Percentiles rank a stretch among this genome's conserved stretches.
These are phyloP conservation scores for Vitis riparia DNA, from an alignment of 164 flowering plant species.

Conservation along the genomic window DNA sequence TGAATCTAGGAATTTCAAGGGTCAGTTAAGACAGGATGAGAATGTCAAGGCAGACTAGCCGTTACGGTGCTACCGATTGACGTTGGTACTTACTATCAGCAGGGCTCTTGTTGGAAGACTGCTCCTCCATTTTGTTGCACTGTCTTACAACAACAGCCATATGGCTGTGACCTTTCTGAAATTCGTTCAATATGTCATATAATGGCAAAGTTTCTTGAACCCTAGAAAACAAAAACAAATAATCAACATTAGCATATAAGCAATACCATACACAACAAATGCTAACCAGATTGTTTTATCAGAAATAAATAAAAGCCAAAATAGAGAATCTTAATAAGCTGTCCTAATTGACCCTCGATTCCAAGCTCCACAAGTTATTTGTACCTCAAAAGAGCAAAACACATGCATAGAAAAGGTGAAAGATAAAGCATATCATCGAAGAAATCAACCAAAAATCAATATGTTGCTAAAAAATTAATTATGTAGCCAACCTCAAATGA, in stretches of 20 bases:
- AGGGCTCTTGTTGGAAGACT: constrained; percentile 24
- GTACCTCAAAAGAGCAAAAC: background rate
- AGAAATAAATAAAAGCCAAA: background rate
- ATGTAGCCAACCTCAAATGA: too few relatives aligned
- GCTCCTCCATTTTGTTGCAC: constrained; percentile 23
- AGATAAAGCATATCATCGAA: too few relatives aligned
- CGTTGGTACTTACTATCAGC: constrained; percentile 41
- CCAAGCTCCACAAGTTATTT: background rate
- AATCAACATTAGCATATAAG: background rate
- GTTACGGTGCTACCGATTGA: background rate
- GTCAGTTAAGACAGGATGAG: background rate
- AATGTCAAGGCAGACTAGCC: too few relatives aligned
- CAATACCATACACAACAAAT: background rate
- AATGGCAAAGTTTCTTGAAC: constrained; percentile 81
- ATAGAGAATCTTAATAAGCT: background rate
- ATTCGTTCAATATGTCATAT: constrained; percentile 96
- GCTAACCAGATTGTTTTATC: background rate
- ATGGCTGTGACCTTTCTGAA: constrained; percentile 99
- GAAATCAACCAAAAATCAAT: too few relatives aligned
- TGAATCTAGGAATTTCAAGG: constrained; percentile 22
- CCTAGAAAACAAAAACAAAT: constrained; percentile 36
- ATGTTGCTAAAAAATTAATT: too few relatives aligned
- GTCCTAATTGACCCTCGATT: background rate
- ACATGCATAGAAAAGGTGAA: background rate
- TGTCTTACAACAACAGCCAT: constrained; percentile 91